Evolutionary conservation across 2,329 filamentous ascomycete species (phyloP), one percentile per base, ranked within the genome.

Genomic region (Fusarium aywerte): DNA sequence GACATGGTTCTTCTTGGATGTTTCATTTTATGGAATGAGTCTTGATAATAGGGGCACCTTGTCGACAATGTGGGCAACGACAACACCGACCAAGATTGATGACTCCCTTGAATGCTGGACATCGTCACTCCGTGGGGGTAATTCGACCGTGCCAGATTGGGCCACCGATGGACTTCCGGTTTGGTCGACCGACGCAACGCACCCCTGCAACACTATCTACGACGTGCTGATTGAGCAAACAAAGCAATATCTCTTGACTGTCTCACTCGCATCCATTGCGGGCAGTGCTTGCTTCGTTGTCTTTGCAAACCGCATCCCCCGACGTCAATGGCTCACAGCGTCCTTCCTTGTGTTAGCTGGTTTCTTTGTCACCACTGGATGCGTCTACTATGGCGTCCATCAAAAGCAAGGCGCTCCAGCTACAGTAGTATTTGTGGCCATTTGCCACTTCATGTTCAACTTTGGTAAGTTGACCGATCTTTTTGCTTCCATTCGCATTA

Each of bases 401-500:
- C 80, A 80, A 29, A 77, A 76, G 11, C 23, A 72, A 3, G 78
- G 76, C 1, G 80, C 82, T 1, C 81, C 80, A 2, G 80, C 79
- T 13, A 86, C 83, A 3, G 80, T 86, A 2, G 79, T 81, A 3
- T 77, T 84, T 45, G 83, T 86, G 21, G 83, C 84, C 16, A 74
- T 86, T 15, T 84, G 83, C 38, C 83, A 86, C 59, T 84, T 86
- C 63, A 76, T 84, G 62, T 86, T 86, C 68, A 86, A 87, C 65
- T 83, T 86, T 73, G 84, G 83, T 83, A 68, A 49, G 78, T 47
- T 33, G n/a, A n/a, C 15, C 21, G 5, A 16, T n/a, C 27, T 35
- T 48, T 33, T 36, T 33, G 15, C 20, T 23, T 18, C 18, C 16
- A 12, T 36, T 18, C 23, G 21, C 32, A 35, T 18, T 6, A 27